Base-by-base conservation (phyloP, 352 stramenopile species). In the Globisporangium takayamanum region DNA sequence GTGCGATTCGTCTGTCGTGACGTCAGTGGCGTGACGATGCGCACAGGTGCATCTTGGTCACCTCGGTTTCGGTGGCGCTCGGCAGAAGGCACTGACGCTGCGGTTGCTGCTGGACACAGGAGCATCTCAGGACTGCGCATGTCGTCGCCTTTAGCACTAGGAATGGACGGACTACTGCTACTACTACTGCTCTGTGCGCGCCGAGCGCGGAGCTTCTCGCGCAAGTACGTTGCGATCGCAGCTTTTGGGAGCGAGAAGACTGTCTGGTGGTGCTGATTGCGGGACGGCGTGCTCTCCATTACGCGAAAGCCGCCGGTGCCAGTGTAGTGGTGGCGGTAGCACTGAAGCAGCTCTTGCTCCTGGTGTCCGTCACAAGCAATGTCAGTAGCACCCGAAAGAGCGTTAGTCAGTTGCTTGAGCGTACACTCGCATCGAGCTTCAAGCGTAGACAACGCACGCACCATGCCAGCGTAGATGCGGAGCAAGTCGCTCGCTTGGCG, bases 321-420 rank as follows among this genome's bases (percentile, higher is more conserved):
- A 0, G 74, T 70, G 71, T 86, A 87, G 55, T 77, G 84, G 53
- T 84, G 76, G 44, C 79, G 79, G 58, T 86, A 87, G 62, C 76
- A 86, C 59, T 80, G 73, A 47, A 87, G 47, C 28, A 87, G 63
- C 47, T 89, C 79, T n/a, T 68, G 70, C 20, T 89, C 79, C 72
- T 73, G 22, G 22, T 22, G 22, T 22, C 22, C 22, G 22, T 22
- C 22, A 22, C 22, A 22, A 22, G 22, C 22, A 22, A 22, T 22
- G 22, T 0, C 22, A 22, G 28, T 26, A 7, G 5, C 1, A 46
- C 15, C 26, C 22, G 44, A 1, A 33, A 60, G 18, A 20, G 49
- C n/a, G 22, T 37, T 5, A 5, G 47, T 52, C 12, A 18, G 47
- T 15, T 2, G 22, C 12, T 4, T 22, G 16, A 1, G 46, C 46